Percentiles rank a stretch among this genome's conserved stretches.
Evolutionary conservation across 2,329 filamentous ascomycete genomes (phyloP).

Genomic region (Colletotrichum eremochloae): DNA sequence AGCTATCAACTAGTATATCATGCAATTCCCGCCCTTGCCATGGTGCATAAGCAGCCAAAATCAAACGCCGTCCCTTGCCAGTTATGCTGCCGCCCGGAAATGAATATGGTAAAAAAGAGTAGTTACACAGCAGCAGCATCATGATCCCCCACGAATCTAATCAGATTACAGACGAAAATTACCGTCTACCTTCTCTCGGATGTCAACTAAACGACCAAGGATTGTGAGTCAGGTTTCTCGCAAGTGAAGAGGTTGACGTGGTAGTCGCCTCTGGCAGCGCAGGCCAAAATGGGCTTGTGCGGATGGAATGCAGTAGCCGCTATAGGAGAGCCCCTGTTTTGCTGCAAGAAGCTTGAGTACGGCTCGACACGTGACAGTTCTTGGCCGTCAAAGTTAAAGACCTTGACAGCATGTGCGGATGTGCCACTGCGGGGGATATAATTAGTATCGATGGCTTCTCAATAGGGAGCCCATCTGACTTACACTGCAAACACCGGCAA

Average conservation of each 20-base stretch:
- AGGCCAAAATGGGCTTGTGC: conserved; percentile 91
- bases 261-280: conserved; percentile 86
- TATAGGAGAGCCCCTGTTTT: conserved; percentile 85
- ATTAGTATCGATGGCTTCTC: conserved; percentile 46
- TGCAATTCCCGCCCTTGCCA: conserved; percentile 21
- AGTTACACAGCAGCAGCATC: conserved; percentile 34
- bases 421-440: conserved; percentile 75
- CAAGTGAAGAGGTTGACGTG: conserved; percentile 92
- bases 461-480: conserved; percentile 56
- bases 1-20: conserved; percentile 20
- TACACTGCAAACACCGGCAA: conserved; percentile 95
- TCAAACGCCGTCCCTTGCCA: conserved; percentile 36
- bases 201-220: conserved; percentile 36
- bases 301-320: conserved; percentile 94
- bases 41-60: conserved; percentile 21
- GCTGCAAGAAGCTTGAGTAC: conserved; percentile 88
- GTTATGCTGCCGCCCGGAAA: conserved; percentile 32
- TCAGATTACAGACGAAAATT: conserved; percentile 17
- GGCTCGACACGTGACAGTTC: conserved; percentile 89
- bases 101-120: conserved; percentile 28
- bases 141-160: neutral
- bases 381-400: conserved; percentile 88
- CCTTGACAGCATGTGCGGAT: conserved; percentile 87
- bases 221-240: conserved; percentile 59
- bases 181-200: neutral